Evolutionary conservation across 495 filamentous ascomycete genomes (phyloP), one percentile per base, ranked within the genome.

Genomic region (Umbilicaria muhlenbergii): DNA sequence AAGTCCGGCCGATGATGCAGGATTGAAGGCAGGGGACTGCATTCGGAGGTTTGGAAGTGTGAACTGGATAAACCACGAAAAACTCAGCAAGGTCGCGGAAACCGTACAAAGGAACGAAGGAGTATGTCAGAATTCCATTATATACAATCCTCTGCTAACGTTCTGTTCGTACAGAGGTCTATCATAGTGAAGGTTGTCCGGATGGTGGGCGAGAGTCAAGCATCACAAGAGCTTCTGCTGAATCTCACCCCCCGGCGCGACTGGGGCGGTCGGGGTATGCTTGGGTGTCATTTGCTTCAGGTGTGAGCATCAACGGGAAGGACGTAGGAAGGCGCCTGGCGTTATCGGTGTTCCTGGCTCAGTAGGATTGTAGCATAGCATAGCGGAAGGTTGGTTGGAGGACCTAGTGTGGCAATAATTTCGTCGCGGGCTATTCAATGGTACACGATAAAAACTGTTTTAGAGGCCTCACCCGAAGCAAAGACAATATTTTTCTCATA

Each of bases 261-360:
- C 54, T 96, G 89, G 89, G 89, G 88, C 38, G 89, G 89, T 8
- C 71, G 83, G 52, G 89, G 89, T 4, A 57, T 89, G 51, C 62
- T 96, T 46, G 89, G 89, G 31, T 96, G 89, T 58, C 85, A 92
- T 69, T 69, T 94, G 32, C 59, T 92, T 48, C 85, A 83, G n/a
- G 40, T 87, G 40, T 74, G 57, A 62, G 38, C 44, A 35, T 11
- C 18, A n/a, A 32, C 16, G 35, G 13, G 28, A 19, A 7, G 5
- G 24, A 28, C 24, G 24, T 28, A 28, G 24, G 24, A 28, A 28
- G 24, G 24, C 24, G 24, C 24, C 24, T 28, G 24, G 24, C 24
- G 24, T 10, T 28, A 6, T 28, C 6, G 24, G 8, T 24, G 6
- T 24, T 24, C 21, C 21, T 24, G 3, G 21, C 21, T 24, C n/a